Base-by-base conservation (phyloP, 2,329 filamentous ascomycete species). In the Xylaria sp. region DNA sequence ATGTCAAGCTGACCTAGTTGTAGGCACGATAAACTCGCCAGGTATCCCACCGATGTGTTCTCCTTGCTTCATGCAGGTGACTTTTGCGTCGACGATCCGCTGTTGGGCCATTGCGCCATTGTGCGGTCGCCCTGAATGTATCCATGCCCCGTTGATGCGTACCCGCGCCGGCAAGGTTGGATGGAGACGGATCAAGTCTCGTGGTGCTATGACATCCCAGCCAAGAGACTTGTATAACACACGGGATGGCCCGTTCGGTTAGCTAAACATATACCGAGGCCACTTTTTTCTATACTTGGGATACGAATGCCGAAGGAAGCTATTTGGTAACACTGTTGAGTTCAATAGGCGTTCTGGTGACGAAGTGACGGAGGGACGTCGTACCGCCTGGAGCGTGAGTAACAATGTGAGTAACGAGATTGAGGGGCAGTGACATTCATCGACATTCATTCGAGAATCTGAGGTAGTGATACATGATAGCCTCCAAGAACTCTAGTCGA, bases 161-260 rank as follows among this genome's bases (percentile, higher is more conserved):
- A 52, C 7, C 40, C 26, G 5, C 19, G 4, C 38, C 40, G 18
- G 42, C 39, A 21, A 50, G 43, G 46, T 50, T 50, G 9, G 40
- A 46, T 11, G 22, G 11, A 17, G 29, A 39, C 34, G 22, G 2
- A 11, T 24, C 7, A n/a, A 42, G 37, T 40, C 26, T 49, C 16
- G 34, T 29, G n/a, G 37, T 38, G 46, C 52, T 46, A 43, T 38
- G 48, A 16, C 45, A 59, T 39, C 58, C 52, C 38, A 47, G 55
- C 37, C 47, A 50, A 54, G 50, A 39, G 49, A 60, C 48, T 50
- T 53, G 39, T 37, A 59, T 56, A 56, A 56, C 43, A 59, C 29
- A 55, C 58, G 58, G 58, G 18, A 52, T 56, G 58, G 54, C 24
- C 58, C 58, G 56, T 48, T 61, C 52, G 50, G 52, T 45, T 56